These are phyloP conservation scores for Pachysandra terminalis DNA, from an alignment of 164 flowering plant species.

Conservation along the genomic window DNA sequence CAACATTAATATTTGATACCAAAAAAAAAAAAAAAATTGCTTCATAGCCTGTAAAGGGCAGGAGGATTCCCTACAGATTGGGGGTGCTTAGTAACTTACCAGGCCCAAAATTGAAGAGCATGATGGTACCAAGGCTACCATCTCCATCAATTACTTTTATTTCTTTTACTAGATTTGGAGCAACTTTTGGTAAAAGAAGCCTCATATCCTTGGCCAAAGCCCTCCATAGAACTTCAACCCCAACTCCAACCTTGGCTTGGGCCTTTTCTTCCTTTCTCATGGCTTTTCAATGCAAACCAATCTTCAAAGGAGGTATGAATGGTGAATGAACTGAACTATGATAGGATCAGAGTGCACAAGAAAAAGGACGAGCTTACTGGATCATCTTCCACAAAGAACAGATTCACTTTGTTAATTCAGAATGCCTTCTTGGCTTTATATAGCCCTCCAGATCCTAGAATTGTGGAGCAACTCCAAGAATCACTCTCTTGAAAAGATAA, in stretches of 20 bases:
- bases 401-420: no score
- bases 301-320: not conserved
- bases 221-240: constrained; percentile 27
- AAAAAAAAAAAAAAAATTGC: not conserved
- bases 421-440: no score
- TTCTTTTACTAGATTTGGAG: constrained; percentile 27
- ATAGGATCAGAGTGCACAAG: no score
- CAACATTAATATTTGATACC: not conserved
- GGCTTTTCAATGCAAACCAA: not conserved
- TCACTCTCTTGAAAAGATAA: no score
- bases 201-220: constrained; percentile 26
- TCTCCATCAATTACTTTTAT: constrained; percentile 40
- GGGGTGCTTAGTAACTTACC: constrained; percentile 18
- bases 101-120: constrained; percentile 32
- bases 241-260: constrained; percentile 26
- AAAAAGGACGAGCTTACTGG: no score
- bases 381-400: no score
- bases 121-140: constrained; percentile 43
- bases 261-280: constrained; percentile 24
- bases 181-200: constrained; percentile 17
- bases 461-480: no score
- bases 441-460: no score
- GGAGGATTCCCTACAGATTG: no score
- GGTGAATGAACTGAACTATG: no score
- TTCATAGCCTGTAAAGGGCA: no score